Base-by-base conservation (phyloP, 2,329 filamentous ascomycete species). In the Sordariomycetes sp. region DNA sequence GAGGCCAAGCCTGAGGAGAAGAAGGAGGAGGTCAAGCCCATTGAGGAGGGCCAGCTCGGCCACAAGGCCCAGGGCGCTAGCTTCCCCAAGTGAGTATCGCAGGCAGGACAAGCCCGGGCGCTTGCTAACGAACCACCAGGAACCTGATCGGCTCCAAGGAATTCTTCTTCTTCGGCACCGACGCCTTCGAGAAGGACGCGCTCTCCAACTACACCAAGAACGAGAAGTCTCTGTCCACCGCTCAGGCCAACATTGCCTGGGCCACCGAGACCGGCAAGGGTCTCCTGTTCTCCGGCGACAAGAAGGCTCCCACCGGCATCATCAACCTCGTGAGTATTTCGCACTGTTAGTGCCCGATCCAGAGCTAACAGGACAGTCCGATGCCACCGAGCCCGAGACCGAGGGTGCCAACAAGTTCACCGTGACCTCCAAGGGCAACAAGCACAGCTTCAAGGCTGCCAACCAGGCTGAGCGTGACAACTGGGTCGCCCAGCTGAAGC, bases 251-350 rank as follows among this genome's bases (percentile, higher is more conserved):
- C 48, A 82, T 79, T 47, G 83, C 92, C 23, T 95, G 92, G 86
- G 86, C 90, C 43, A 79, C 79, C 47, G 79, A 94, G 71, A 95
- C 90, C 39, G 90, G 90, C 59, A 94, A 94, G 72, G 92, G 92
- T 54, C 82, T 96, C 15, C 70, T 96, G 27, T 94, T 93, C 73
- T 84, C 86, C 63, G 81, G 82, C 52, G 83, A 94, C 64, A 94
- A 93, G 77, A 69, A 75, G 45, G 72, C 74, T 39, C 88, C 90
- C 40, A 71, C 79, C 47, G 82, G 86, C 52, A 79, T 92, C 49
- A 81, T 96, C 59, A 85, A 86, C 63, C 66, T 95, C 58, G 86
- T 94, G 74, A 54, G 83, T 40, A 9, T 14, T 15, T 5, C 16
- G 21, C 5, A 9, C 9, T 12, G 7, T 8, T 27, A 3, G 6